A percentile compares a stretch with the other conserved stretches of the same genome.
phyloP scores from a whole-genome alignment of 495 filamentous ascomycete species.

The Penicillium lagena region DNA sequence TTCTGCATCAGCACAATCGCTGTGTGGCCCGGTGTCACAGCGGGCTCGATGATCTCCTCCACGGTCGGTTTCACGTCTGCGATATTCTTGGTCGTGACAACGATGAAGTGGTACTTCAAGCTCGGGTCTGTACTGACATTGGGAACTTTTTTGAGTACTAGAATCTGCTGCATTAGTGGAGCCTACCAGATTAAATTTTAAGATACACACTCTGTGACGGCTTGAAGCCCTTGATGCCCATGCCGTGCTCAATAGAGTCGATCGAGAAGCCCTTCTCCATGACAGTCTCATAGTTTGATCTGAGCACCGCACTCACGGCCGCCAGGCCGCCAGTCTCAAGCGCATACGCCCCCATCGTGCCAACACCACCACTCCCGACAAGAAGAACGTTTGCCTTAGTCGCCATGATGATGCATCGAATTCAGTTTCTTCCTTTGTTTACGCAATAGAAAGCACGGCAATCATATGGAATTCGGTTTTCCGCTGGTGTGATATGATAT shows the following conservation, averaged over 20 bases:
- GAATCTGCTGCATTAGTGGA: background rate
- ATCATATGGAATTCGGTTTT: too few relatives aligned
- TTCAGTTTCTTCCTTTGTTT: background rate
- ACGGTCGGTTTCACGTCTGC: conserved; percentile 34
- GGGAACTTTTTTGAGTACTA: conserved; percentile 34
- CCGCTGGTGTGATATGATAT: too few relatives aligned
- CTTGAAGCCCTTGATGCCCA: conserved; percentile 9
- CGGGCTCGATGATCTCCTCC: conserved; percentile 41
- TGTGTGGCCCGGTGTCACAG: conserved; percentile 41
- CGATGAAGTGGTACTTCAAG: conserved; percentile 38
- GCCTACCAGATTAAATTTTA: background rate
- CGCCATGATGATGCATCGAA: background rate
- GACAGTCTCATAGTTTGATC: conserved; percentile 49
- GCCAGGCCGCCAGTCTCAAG: conserved; percentile 32
- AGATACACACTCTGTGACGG: conserved; percentile 10
- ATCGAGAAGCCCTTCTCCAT: conserved; percentile 43
- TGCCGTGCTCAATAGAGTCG: conserved; percentile 33
- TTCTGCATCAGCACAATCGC: conserved; percentile 56
- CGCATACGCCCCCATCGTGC: conserved; percentile 42
- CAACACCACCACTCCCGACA: conserved; percentile 48
- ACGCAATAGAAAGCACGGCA: too few relatives aligned
- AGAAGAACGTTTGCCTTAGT: conserved; percentile 16
- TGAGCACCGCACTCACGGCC: conserved; percentile 42
- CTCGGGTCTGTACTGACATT: conserved; percentile 12
- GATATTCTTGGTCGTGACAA: conserved; percentile 38